phyloP scores from a whole-genome alignment of 495 filamentous ascomycete genomes.

The Hypoxylon fuscum region DNA sequence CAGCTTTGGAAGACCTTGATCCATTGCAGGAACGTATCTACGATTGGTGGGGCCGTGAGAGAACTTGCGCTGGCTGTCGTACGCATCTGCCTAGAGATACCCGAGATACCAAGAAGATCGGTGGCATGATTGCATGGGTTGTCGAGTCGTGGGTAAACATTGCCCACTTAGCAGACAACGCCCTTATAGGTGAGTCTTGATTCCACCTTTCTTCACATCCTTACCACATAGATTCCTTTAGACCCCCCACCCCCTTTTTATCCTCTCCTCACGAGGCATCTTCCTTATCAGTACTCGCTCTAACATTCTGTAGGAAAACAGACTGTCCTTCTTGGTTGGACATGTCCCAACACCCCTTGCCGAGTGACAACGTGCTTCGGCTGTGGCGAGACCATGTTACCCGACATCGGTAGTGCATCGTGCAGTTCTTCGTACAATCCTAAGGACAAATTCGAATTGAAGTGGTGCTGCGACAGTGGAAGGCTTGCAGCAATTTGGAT shows the following conservation, averaged over 20 bases:
- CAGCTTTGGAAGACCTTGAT: slow-evolving; percentile 1
- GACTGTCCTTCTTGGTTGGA: slow-evolving; percentile 13
- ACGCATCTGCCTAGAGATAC: neutral
- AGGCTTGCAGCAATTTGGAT: slow-evolving; percentile 46
- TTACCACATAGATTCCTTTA: too few relatives aligned
- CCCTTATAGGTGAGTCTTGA: too few relatives aligned
- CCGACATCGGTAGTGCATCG: too few relatives aligned
- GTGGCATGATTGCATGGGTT: too few relatives aligned
- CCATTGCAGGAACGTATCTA: slow-evolving; percentile 23
- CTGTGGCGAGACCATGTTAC: slow-evolving; percentile 12
- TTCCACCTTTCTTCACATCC: neutral
- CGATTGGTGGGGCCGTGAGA: slow-evolving; percentile 1
- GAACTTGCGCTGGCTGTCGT: slow-evolving; percentile 16
- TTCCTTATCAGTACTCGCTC: too few relatives aligned
- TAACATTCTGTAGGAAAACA: slow-evolving; percentile 12
- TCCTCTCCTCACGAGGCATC: too few relatives aligned
- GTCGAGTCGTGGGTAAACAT: slow-evolving; percentile 7
- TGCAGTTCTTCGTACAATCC: neutral
- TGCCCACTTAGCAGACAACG: slow-evolving; percentile 9
- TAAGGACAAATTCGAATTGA: slow-evolving; percentile 10
- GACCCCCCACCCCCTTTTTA: too few relatives aligned
- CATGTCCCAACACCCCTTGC: slow-evolving; percentile 24
- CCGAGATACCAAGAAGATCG: too few relatives aligned
- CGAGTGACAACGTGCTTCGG: slow-evolving; percentile 17
- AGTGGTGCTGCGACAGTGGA: slow-evolving; percentile 48